Evolutionary conservation across 306 rosid genomes (phyloP).

Genomic region (Abrus pulchellus): DNA sequence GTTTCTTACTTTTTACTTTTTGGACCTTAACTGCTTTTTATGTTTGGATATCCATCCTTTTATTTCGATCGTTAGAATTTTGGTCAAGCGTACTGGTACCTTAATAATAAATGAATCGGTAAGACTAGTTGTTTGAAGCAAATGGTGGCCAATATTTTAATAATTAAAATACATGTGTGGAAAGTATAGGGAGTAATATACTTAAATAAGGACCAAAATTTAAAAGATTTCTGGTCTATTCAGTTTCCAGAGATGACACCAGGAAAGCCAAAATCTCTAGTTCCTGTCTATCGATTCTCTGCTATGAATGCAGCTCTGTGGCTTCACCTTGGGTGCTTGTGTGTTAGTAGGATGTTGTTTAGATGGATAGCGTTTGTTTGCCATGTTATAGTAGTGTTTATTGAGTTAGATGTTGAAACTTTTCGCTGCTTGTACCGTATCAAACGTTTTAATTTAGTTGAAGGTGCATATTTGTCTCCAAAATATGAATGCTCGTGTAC

Average conservation of each 20-base stretch:
- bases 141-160: background rate
- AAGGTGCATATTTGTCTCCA: constrained; percentile 11
- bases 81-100: background rate
- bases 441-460: constrained; percentile 38
- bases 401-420: constrained; percentile 30
- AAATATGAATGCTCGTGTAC: constrained; percentile 7
- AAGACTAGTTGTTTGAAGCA: background rate
- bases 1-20: background rate
- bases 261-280: constrained; percentile 47
- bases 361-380: constrained; percentile 36
- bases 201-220: constrained; percentile 9
- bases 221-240: constrained; percentile 32
- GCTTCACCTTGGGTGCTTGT: constrained; percentile 39
- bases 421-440: constrained; percentile 41
- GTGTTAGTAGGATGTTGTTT: constrained; percentile 35
- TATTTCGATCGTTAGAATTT: background rate
- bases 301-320: constrained; percentile 42
- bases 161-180: constrained; percentile 13
- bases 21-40: background rate
- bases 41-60: background rate
- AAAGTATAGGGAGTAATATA: constrained; percentile 2
- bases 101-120: background rate
- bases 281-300: constrained; percentile 2
- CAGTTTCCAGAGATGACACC: constrained; percentile 50
- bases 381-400: constrained; percentile 35